Evolutionary conservation across 768 basidiomycete genomes (phyloP).

Genomic region (Termitomyces titanicus): DNA sequence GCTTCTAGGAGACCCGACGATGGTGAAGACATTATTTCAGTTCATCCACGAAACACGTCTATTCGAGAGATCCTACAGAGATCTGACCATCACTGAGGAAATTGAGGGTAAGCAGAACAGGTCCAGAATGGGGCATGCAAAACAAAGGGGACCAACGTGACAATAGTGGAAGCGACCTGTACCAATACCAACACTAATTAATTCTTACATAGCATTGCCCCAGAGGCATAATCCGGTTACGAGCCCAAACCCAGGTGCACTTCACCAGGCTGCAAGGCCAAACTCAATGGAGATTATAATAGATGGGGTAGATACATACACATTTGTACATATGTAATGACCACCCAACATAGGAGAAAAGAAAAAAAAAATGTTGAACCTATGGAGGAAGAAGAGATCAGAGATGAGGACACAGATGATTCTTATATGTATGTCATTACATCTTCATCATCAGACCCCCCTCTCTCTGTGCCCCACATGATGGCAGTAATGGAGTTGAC

Average conservation of each 20-base stretch:
- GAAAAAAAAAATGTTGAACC: not conserved
- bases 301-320: not conserved
- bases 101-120: not conserved
- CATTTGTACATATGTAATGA: not conserved
- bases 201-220: too few species aligned
- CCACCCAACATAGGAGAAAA: not conserved
- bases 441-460: too few species aligned
- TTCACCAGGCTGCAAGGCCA: not conserved
- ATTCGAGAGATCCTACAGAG: not conserved
- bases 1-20: not conserved
- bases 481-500: too few species aligned
- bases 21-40: not conserved
- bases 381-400: too few species aligned
- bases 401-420: too few species aligned
- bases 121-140: too few species aligned
- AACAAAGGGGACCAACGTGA: too few species aligned
- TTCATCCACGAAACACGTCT: not conserved
- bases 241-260: not conserved
- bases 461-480: too few species aligned
- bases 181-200: too few species aligned
- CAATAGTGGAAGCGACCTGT: too few species aligned
- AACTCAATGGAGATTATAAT: too few species aligned
- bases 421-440: too few species aligned
- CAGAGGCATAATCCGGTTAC: not conserved
- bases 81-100: not conserved